These are phyloP conservation scores for Paramyrothecium sp. DNA, from an alignment of 2,329 filamentous ascomycete species.

Conservation along the genomic window DNA sequence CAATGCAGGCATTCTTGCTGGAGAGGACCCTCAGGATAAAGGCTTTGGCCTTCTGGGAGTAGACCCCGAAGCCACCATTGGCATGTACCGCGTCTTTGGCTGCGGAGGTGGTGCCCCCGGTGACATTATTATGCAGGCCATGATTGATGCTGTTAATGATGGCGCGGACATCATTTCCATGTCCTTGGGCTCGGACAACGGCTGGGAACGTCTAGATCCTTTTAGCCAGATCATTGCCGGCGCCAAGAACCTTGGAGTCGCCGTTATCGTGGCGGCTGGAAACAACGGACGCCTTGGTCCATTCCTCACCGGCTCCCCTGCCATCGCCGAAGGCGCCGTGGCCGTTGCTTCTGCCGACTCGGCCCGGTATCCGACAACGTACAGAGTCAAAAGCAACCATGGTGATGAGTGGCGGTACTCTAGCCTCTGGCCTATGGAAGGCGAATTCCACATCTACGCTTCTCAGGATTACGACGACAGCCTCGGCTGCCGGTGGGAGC, in stretches of 20 bases:
- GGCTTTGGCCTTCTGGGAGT: constrained; percentile 16
- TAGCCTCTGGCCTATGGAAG: constrained; percentile 6
- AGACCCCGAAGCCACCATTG: constrained; percentile 18
- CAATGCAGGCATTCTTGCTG: not conserved
- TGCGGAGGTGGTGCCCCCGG: constrained; percentile 11
- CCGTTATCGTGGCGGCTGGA: constrained; percentile 17
- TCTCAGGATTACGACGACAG: not conserved
- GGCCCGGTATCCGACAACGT: constrained; percentile 12
- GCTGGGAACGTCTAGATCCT: not conserved
- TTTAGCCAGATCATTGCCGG: not conserved
- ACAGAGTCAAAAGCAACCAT: constrained; percentile 3
- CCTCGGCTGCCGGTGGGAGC: not conserved
- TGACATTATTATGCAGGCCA: constrained; percentile 20
- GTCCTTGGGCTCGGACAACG: constrained; percentile 12
- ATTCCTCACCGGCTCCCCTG: constrained; percentile 5
- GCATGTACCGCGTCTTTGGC: constrained; percentile 16
- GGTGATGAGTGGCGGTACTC: constrained; percentile 5
- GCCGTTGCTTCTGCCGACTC: constrained; percentile 17
- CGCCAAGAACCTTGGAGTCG: constrained; percentile 5
- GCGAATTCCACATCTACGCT: constrained; percentile 2
- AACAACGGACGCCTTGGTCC: constrained; percentile 9
- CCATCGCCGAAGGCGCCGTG: constrained; percentile 14
- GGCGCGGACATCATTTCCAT: constrained; percentile 25
- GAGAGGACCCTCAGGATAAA: constrained; percentile 4
- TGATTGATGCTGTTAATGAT: constrained; percentile 20